Evolutionary conservation across 257 asterid genomes (phyloP), one percentile per base, ranked within the genome.

Genomic region (Lithospermum erythrorhizon): DNA sequence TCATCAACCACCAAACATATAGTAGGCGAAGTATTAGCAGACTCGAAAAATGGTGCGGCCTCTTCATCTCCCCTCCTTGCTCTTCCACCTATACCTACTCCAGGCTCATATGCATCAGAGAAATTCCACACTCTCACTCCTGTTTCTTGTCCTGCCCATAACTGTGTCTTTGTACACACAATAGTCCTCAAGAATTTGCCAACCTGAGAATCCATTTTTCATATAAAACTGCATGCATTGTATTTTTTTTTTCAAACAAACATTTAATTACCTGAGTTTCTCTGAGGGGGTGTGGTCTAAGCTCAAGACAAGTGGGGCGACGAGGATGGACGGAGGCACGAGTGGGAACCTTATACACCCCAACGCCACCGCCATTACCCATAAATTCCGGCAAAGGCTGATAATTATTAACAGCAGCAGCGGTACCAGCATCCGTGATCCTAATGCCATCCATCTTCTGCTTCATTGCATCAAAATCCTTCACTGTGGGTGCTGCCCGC

Each of bases 101-200:
- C 98, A 14, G 87, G 79, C 78, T 79, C 79, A 63, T 75, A 83
- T 58, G 94, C 82, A 76, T 88, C 91, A 0, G 86, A 56, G 65
- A 89, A 73, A 60, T 86, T 78, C 98, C 98, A 93, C 51, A 86
- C 94, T 75, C 98, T 77, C 30, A 93, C 87, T 5, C 98, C 96
- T 0, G 87, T 80, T 78, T 93, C 98, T 69, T 82, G 95, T 18
- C 97, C 98, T 18, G 89, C 95, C 98, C 97, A 93, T 17, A 93
- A 63, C 59, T 93, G 95, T 45, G 83, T 73, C 16, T 84, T 86
- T 6, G 97, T 86, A 74, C 87, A 80, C 2, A 80, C 87, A 49
- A 93, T 82, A 41, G 98, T 81, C 74, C 98, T 77, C 73, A 93
- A 72, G 56, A 73, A 93, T 48, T 66, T 89, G 23, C 97, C 95